Evolutionary conservation across 768 basidiomycete species (phyloP).

Genomic region (Boletus sp.): DNA sequence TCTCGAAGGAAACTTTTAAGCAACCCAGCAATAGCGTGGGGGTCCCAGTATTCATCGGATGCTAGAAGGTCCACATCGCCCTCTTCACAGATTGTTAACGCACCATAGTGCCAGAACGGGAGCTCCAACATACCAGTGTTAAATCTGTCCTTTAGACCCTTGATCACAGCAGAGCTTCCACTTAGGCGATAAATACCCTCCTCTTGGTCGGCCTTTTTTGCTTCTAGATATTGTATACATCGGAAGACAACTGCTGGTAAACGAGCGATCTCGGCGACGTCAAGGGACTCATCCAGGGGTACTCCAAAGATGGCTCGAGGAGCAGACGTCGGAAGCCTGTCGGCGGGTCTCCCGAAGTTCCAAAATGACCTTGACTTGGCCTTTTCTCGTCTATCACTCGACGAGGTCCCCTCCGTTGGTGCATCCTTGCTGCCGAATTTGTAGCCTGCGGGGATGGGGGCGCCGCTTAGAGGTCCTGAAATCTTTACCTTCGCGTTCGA

Average conservation of each 20-base stretch:
- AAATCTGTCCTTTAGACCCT: conserved; percentile 88
- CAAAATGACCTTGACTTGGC: conserved; percentile 92
- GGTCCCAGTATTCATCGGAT: conserved; percentile 93
- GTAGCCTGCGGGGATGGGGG: conserved; percentile 82
- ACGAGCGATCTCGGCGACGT: conserved; percentile 84
- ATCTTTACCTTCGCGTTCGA: conserved; percentile 73
- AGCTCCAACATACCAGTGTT: conserved; percentile 62
- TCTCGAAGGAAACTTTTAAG: conserved; percentile 93
- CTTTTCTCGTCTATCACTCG: conserved; percentile 79
- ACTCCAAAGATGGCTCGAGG: conserved; percentile 87
- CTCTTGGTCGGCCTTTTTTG: conserved; percentile 91
- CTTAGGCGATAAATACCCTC: conserved; percentile 97
- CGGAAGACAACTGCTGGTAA: conserved; percentile 95
- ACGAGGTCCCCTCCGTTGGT: conserved; percentile 37
- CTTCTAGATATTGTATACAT: conserved; percentile 91
- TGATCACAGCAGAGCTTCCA: conserved; percentile 94
- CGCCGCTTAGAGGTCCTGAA: conserved; percentile 81
- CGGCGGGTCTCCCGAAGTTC: conserved; percentile 75
- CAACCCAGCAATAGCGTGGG: conserved; percentile 93
- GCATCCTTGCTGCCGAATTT: conserved; percentile 84
- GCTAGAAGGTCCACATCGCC: conserved; percentile 91
- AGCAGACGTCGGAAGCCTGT: conserved; percentile 38
- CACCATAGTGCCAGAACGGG: conserved; percentile 1
- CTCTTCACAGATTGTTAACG: conserved; percentile 47
- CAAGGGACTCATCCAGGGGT: conserved; percentile 80